A percentile compares a stretch with the other conserved stretches of the same genome.
These are phyloP conservation scores for Solanum ahanhuiri DNA, from an alignment of 257 asterid species.

Conservation along the genomic window DNA sequence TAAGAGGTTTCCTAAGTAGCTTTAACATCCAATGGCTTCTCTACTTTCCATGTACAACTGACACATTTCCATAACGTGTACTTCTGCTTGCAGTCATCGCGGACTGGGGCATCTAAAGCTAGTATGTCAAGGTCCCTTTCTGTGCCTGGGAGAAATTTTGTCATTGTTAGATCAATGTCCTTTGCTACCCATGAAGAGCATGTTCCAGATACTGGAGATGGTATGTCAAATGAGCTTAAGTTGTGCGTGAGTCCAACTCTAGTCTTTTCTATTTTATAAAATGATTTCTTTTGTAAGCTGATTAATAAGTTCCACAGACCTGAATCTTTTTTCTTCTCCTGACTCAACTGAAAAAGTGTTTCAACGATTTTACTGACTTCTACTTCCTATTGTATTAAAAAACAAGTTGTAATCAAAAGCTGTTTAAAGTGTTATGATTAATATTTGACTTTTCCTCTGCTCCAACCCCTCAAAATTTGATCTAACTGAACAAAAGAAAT, in stretches of 20 bases:
- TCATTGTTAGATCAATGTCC: conserved; percentile 72
- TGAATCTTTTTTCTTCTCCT: background rate
- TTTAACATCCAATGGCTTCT: background rate
- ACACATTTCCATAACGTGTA: background rate
- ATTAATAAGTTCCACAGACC: background rate
- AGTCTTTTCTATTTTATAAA: background rate
- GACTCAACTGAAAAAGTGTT: background rate
- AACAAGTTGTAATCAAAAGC: background rate
- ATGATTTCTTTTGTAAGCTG: background rate
- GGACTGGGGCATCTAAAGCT: conserved; percentile 34
- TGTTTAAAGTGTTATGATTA: background rate
- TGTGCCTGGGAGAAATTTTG: conserved; percentile 51
- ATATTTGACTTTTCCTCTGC: background rate
- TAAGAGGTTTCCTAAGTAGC: background rate
- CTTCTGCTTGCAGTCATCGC: conserved; percentile 13
- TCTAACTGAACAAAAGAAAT: conserved; percentile 32
- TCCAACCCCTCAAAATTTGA: background rate
- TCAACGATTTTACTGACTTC: background rate
- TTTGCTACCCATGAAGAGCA: conserved; percentile 44
- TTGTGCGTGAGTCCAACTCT: background rate
- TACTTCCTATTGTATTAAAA: background rate
- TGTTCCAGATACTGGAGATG: conserved; percentile 38
- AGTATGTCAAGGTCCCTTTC: conserved; percentile 82
- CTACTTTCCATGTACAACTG: background rate
- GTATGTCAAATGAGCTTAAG: conserved; percentile 31